These are phyloP conservation scores for Mucor racemosus DNA, from an alignment of 371 early-diverging fungal species.

Conservation along the genomic window DNA sequence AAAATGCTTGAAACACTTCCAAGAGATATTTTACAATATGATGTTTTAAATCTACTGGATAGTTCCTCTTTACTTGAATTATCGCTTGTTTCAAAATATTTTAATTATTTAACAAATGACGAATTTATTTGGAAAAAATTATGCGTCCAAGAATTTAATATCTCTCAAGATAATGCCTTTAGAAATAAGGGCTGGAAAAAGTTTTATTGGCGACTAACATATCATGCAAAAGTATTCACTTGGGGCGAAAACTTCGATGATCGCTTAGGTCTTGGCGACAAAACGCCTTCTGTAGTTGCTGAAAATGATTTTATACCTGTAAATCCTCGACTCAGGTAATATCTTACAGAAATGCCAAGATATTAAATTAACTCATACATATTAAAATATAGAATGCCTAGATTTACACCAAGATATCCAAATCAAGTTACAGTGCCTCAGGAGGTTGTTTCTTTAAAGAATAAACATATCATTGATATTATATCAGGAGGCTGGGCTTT, in stretches of 20 bases:
- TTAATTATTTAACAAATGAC: conserved; percentile 38
- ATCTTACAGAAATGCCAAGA: conserved; percentile 2
- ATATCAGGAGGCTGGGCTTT: conserved; percentile 55
- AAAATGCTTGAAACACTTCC: conserved; percentile 26
- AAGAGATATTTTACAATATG: conserved; percentile 18
- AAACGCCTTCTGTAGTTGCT: background rate
- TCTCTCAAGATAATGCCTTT: conserved; percentile 37
- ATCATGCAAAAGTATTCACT: conserved; percentile 38
- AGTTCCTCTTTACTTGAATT: conserved; percentile 25
- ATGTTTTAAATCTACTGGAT: conserved; percentile 37
- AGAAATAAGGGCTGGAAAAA: conserved; percentile 47
- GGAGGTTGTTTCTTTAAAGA: conserved; percentile 29
- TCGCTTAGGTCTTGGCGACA: conserved; percentile 30
- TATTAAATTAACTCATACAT: background rate
- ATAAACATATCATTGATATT: conserved; percentile 48
- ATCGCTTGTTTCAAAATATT: conserved; percentile 22
- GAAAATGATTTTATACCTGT: background rate
- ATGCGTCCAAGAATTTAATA: conserved; percentile 37
- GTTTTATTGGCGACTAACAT: conserved; percentile 34
- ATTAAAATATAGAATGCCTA: background rate
- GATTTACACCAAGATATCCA: conserved; percentile 2
- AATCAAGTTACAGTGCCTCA: conserved; percentile 27
- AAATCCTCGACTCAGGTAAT: conserved; percentile 1
- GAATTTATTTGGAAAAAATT: conserved; percentile 48
- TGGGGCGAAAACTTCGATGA: conserved; percentile 49